Conservation (phyloP, 2,329 filamentous ascomycete species). For the Lachnellula occidentalis region DNA sequence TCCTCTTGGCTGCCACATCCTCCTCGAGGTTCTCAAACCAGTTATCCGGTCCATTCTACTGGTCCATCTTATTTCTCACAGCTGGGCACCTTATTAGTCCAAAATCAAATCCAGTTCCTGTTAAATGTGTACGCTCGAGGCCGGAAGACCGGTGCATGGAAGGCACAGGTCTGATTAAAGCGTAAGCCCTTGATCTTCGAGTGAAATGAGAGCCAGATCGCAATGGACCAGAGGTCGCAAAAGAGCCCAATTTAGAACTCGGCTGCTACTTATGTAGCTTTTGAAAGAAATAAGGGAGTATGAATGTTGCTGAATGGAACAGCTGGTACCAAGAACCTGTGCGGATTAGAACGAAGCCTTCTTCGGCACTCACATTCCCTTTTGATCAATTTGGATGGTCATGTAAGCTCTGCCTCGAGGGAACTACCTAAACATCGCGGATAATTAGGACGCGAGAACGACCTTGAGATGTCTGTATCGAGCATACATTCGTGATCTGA, state of each 20-base stretch:
- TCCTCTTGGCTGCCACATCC: background rate
- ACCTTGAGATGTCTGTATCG: too few relatives aligned
- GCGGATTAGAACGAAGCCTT: too few relatives aligned
- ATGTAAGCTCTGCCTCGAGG: too few relatives aligned
- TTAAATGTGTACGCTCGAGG: conserved; percentile 24
- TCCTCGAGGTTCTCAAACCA: background rate
- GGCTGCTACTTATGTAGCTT: conserved; percentile 32
- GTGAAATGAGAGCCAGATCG: conserved; percentile 41
- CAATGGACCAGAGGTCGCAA: conserved; percentile 28
- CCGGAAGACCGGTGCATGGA: conserved; percentile 23
- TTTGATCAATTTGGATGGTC: too few relatives aligned
- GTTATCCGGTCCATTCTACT: background rate
- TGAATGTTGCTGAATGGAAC: background rate
- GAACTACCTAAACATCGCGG: too few relatives aligned
- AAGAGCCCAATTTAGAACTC: conserved; percentile 38
- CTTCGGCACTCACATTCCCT: too few relatives aligned
- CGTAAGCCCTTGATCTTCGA: conserved; percentile 32
- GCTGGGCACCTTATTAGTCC: too few relatives aligned
- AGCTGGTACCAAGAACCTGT: too few relatives aligned
- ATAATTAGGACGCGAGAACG: too few relatives aligned
- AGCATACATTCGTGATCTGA: too few relatives aligned
- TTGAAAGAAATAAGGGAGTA: background rate
- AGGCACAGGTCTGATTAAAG: conserved; percentile 21
- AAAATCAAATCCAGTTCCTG: background rate
- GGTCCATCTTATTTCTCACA: background rate